Evolutionary conservation across 371 early-diverging fungal genomes (phyloP), one percentile per base, ranked within the genome.

Genomic region (Lichtheimia hyalospora): DNA sequence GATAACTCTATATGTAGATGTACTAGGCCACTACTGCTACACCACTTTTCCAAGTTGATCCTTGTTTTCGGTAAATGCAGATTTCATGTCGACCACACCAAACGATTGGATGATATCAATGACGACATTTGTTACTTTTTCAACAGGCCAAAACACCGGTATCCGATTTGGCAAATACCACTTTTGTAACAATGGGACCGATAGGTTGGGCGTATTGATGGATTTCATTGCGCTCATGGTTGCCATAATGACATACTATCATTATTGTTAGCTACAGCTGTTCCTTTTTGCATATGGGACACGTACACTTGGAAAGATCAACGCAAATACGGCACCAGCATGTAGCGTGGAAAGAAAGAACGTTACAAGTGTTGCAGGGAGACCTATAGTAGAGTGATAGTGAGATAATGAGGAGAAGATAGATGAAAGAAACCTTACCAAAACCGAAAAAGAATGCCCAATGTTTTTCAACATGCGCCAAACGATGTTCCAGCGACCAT

Each of bases 381-480:
- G 62, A 6, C 76, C 76, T 74, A n/a, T 43, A 46, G 46, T 21
- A 46, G 5, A 12, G 15, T 41, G 16, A 43, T 13, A 48, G 15
- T 52, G 40, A 52, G 16, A 21, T 12, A 21, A 40, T 21, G 14
- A 50, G n/a, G 34, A 10, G 10, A 34, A 34, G 34, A 34, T 25
- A 10, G 34, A 10, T 34, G 8, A 34, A 13, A n/a, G n/a, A n/a
- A 18, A 34, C 16, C 16, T 39, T 73, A 63, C 82, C 82, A 55
- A 82, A 82, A 40, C 82, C 82, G 5, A 77, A 61, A 51, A 71
- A 82, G 60, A 74, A 82, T 10, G 78, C 55, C 82, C 82, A 82
- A 27, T 74, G 75, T 49, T 74, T 63, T 57, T 82, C 82, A 28
- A 75, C 64, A 60, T 68, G 79, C 18, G 62, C 48, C 53, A 79